A percentile compares a stretch with the other conserved stretches of the same genome.
These are phyloP conservation scores for Solanum gracilifrons DNA, from an alignment of 257 asterid genomes.

Conservation along the genomic window DNA sequence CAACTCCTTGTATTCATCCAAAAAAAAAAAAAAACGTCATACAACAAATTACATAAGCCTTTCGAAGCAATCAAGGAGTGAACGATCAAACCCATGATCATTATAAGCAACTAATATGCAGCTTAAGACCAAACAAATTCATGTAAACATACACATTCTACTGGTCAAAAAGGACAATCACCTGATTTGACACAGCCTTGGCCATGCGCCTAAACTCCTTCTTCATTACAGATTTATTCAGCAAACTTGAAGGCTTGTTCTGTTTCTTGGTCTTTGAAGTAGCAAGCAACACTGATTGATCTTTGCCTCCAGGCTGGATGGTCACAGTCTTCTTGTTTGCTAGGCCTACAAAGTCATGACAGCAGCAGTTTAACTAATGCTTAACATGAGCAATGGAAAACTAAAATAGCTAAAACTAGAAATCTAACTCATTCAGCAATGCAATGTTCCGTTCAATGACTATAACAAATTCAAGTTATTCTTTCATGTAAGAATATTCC, in stretches of 20 bases:
- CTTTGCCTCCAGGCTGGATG: constrained; percentile 63
- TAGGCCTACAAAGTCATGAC: constrained; percentile 29
- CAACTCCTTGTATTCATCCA: background rate
- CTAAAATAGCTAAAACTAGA: background rate
- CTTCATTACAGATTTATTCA: constrained; percentile 70
- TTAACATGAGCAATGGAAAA: background rate
- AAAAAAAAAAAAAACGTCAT: background rate
- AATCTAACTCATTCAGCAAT: background rate
- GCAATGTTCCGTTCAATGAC: background rate
- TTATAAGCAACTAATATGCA: background rate
- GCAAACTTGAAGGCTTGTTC: constrained; percentile 46
- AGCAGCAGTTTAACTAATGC: background rate
- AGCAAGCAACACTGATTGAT: constrained; percentile 62
- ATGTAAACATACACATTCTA: background rate
- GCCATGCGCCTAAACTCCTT: constrained; percentile 79
- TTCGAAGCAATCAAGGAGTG: background rate
- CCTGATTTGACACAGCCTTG: constrained; percentile 89
- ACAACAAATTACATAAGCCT: background rate
- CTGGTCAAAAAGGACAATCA: background rate
- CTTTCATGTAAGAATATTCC: background rate
- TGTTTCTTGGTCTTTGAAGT: constrained; percentile 87
- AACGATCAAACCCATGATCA: background rate
- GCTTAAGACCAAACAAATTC: background rate
- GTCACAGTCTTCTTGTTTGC: constrained; percentile 91
- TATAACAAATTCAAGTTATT: background rate